Conservation (phyloP, 805 yeast genomes). For the Nakazawaea wyomingensis region DNA sequence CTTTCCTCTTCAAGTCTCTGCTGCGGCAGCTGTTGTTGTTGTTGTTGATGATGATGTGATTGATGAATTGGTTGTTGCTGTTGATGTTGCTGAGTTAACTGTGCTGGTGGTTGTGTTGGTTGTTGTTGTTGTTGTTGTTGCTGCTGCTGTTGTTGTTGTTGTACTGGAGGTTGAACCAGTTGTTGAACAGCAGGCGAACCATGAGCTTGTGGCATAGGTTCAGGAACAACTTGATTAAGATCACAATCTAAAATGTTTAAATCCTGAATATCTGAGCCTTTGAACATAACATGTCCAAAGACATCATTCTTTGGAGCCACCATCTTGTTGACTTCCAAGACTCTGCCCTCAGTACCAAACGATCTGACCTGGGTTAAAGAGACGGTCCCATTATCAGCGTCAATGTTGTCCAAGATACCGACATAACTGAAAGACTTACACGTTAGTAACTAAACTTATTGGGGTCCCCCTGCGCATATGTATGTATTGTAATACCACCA, state of each 20-base stretch:
- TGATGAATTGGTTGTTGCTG: too few species aligned
- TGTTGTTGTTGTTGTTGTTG: slow-evolving; percentile 2
- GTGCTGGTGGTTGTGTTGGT: slow-evolving; percentile 2
- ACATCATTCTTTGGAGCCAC: slow-evolving; percentile 59
- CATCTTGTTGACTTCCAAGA: slow-evolving; percentile 62
- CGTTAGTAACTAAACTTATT: not conserved
- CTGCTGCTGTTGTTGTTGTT: slow-evolving; percentile 4
- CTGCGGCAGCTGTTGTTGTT: slow-evolving; percentile 9
- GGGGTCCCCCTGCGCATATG: too few species aligned
- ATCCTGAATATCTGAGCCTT: slow-evolving; percentile 91
- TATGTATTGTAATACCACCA: too few species aligned
- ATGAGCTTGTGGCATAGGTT: slow-evolving; percentile 24
- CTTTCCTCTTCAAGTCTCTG: too few species aligned
- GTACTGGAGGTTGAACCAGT: slow-evolving; percentile 3
- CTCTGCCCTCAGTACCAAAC: slow-evolving; percentile 90
- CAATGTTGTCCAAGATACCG: slow-evolving; percentile 81
- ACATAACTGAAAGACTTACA: slow-evolving; percentile 54
- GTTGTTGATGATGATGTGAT: slow-evolving; percentile 3
- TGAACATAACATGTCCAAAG: slow-evolving; percentile 74
- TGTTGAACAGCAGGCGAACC: slow-evolving; percentile 11
- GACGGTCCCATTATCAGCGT: slow-evolving; percentile 87
- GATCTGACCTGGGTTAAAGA: slow-evolving; percentile 75
- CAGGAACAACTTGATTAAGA: slow-evolving; percentile 58
- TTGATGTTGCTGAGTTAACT: not conserved
- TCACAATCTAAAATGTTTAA: slow-evolving; percentile 75